Evolutionary conservation across 768 basidiomycete species (phyloP), one percentile per base, ranked within the genome.

Genomic region (Podaxis sp.): DNA sequence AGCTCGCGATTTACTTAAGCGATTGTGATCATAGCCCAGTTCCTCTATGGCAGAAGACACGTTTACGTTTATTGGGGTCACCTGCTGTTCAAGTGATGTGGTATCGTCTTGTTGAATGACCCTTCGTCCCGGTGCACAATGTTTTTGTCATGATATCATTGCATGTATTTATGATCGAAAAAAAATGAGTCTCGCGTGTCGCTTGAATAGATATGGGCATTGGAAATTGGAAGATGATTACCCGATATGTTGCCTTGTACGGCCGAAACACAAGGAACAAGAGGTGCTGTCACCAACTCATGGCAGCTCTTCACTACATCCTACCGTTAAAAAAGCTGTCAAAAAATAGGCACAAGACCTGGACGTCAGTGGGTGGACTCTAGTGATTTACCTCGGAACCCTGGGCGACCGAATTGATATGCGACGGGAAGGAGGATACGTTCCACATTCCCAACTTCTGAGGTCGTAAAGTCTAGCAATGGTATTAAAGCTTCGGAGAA

Each of bases 1-100:
- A 48, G 80, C 81, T 30, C 78, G 77, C 37, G 81, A 82, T 15
- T 60, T 80, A 64, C 74, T 77, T 15, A 75, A 74, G 68, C 71
- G 74, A 49, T 74, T 78, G 60, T 77, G 64, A 74, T 40, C 24
- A 50, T 49, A 13, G 30, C 26, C 30, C 61, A 33, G 61, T 46
- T 17, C 44, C 44, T 63, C 58, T 64, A 17, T 60, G 38, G 40
- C 40, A 13, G 15, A 41, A 7, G 44, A 2, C 20, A n/a, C 44
- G 5, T 22, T 20, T 17, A 46, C 6, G 44, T 17, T 46, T 20
- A 3, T 6, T 17, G 4, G 7, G 44, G 44, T 17, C 17, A 7
- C 44, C 33, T 33, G 33, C 10, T 33, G 30, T 33, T 33, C 8
- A 33, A 33, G 30, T 33, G 30, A 33, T 8, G 30, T 33, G 10